phyloP scores from a whole-genome alignment of 108 stramenopile species.

The Cyclotella atomus region DNA sequence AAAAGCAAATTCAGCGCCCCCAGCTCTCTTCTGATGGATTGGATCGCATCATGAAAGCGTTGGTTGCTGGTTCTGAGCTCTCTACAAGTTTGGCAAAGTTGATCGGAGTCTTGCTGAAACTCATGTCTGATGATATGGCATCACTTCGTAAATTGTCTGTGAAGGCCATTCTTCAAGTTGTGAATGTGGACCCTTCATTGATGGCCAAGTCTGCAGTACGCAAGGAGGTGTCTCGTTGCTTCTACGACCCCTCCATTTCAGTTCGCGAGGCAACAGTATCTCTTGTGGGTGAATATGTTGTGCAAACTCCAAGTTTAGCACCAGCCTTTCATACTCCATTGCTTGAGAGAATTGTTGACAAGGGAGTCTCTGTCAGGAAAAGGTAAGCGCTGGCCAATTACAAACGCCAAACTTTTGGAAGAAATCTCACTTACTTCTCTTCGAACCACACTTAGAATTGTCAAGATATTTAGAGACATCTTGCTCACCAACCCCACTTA shows the following conservation, averaged over 20 bases:
- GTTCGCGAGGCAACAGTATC: constrained; percentile 93
- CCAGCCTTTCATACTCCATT: constrained; percentile 83
- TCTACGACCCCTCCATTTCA: constrained; percentile 90
- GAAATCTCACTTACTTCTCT: too few species aligned
- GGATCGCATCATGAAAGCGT: constrained; percentile 63
- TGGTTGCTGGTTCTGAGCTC: constrained; percentile 62
- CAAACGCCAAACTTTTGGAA: too few species aligned
- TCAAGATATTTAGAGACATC: constrained; percentile 85
- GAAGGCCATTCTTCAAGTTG: constrained; percentile 78
- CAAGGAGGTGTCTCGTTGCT: constrained; percentile 80
- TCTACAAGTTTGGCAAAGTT: constrained; percentile 63
- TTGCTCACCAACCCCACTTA: constrained; percentile 82
- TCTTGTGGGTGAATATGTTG: constrained; percentile 89
- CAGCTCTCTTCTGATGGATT: constrained; percentile 72
- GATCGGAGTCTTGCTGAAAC: constrained; percentile 70
- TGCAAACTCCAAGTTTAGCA: constrained; percentile 79
- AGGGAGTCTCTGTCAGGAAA: constrained; percentile 88
- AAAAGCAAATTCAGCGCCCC: constrained; percentile 9
- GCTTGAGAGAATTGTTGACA: constrained; percentile 77
- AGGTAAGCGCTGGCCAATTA: constrained; percentile 27
- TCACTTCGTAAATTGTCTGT: constrained; percentile 82
- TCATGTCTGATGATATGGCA: constrained; percentile 69
- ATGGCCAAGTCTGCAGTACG: constrained; percentile 74
- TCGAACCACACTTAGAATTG: constrained; percentile 68
- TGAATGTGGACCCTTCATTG: constrained; percentile 74